Conservation (phyloP, 208 protist species). For the Trypanosomatidae sp. region DNA sequence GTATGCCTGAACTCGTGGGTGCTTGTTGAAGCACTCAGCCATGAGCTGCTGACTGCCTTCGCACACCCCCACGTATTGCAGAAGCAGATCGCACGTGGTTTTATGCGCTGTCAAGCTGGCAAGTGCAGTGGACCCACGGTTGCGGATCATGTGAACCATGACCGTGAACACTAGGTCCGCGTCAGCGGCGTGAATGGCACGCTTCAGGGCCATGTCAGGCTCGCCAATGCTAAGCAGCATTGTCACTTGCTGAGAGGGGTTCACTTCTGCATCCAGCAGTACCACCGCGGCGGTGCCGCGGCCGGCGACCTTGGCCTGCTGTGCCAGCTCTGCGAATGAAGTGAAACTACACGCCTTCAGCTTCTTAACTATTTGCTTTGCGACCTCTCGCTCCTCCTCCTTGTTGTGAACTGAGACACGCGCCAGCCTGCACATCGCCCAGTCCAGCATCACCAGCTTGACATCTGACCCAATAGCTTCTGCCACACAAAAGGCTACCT, state of each 20-base stretch:
- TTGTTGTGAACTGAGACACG: conserved; percentile 8
- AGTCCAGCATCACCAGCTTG: conserved; percentile 89
- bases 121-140: conserved; percentile 34
- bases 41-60: conserved; percentile 38
- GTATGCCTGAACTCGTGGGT: conserved; percentile 41
- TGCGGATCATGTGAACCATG: conserved; percentile 58
- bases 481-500: conserved; percentile 83
- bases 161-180: conserved; percentile 72
- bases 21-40: conserved; percentile 39
- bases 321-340: conserved; percentile 62
- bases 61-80: conserved; percentile 47
- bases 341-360: conserved; percentile 41
- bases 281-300: conserved; percentile 50
- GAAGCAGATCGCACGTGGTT: conserved; percentile 39
- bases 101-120: conserved; percentile 30
- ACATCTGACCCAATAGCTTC: conserved; percentile 61
- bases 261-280: conserved; percentile 55
- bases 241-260: conserved; percentile 46
- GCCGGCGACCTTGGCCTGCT: conserved; percentile 46
- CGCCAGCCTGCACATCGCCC: conserved; percentile 92
- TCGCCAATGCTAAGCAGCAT: conserved; percentile 75
- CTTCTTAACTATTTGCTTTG: conserved; percentile 48
- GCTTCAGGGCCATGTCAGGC: conserved; percentile 54
- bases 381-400: conserved; percentile 35
- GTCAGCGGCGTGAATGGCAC: conserved; percentile 42